Conservation (phyloP, 805 yeast genomes). For the Kodamaea kaohsiungensis region DNA sequence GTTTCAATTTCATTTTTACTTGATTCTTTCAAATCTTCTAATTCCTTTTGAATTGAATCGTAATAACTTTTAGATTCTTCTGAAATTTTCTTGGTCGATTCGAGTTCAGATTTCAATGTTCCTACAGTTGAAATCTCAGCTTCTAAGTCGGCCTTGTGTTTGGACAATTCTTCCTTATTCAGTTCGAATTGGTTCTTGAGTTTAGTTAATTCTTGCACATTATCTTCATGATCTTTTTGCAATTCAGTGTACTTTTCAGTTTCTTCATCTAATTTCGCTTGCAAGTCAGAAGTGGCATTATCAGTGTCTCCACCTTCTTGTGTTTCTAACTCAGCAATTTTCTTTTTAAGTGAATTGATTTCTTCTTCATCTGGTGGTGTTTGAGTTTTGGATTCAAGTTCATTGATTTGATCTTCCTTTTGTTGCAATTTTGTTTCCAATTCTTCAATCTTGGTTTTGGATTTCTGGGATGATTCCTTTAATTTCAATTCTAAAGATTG, state of each 20-base stretch:
- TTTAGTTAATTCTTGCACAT: conserved; percentile 3
- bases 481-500: conserved; percentile 2
- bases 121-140: background rate
- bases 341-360: background rate
- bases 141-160: background rate
- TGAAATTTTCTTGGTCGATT: background rate
- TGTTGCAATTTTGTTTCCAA: background rate
- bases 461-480: background rate
- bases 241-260: background rate
- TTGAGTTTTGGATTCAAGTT: background rate
- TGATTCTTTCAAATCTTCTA: conserved; percentile 6
- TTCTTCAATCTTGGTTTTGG: background rate
- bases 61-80: conserved; percentile 2
- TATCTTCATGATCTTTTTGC: conserved; percentile 5
- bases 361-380: background rate
- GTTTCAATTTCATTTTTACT: conserved; percentile 5
- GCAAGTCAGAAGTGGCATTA: background rate
- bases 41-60: conserved; percentile 6
- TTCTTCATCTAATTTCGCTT: conserved; percentile 1
- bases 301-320: background rate
- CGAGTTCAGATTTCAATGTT: background rate
- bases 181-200: background rate
- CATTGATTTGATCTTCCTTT: background rate
- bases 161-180: background rate
- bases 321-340: background rate